These are phyloP conservation scores for Fistulinella cinereoalba DNA, from an alignment of 1,284 basidiomycete genomes.

Conservation along the genomic window DNA sequence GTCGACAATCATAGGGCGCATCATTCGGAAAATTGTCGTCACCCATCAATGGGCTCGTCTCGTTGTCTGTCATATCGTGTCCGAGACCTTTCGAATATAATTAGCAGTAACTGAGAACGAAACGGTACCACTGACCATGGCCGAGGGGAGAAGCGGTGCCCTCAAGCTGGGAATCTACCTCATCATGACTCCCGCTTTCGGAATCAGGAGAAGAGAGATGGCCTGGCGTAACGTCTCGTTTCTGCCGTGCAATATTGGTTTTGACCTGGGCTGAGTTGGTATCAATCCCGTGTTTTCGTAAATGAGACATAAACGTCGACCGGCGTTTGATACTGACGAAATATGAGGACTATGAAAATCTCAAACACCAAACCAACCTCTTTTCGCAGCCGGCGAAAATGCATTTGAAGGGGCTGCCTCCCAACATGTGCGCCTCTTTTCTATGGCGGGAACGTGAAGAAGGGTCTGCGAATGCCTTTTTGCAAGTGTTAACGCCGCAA, in stretches of 20 bases:
- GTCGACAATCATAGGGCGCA: conserved; percentile 6
- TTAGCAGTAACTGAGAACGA: conserved; percentile 9
- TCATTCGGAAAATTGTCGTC: conserved; percentile 6
- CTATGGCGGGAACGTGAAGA: conserved; percentile 61
- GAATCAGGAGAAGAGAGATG: conserved; percentile 2
- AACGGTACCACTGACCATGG: conserved; percentile 14
- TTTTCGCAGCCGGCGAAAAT: conserved; percentile 42
- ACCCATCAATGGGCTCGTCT: conserved; percentile 1
- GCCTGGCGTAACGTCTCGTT: not conserved
- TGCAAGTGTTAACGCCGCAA: conserved; percentile 47
- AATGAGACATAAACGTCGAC: conserved; percentile 52
- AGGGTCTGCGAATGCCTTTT: conserved; percentile 55
- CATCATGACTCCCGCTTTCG: not conserved
- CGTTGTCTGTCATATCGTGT: not conserved
- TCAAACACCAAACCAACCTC: conserved; percentile 36
- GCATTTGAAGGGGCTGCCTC: conserved; percentile 43
- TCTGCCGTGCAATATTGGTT: conserved; percentile 4
- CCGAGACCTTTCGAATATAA: conserved; percentile 12
- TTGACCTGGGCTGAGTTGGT: conserved; percentile 21
- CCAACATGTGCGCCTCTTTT: conserved; percentile 50
- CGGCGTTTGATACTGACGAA: conserved; percentile 56
- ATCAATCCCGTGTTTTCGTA: conserved; percentile 48
- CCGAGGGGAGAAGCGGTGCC: conserved; percentile 3
- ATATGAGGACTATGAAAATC: not conserved
- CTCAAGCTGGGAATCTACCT: conserved; percentile 9